These are phyloP conservation scores for Penicillium palitans DNA, from an alignment of 2,329 filamentous ascomycete species.

Conservation along the genomic window DNA sequence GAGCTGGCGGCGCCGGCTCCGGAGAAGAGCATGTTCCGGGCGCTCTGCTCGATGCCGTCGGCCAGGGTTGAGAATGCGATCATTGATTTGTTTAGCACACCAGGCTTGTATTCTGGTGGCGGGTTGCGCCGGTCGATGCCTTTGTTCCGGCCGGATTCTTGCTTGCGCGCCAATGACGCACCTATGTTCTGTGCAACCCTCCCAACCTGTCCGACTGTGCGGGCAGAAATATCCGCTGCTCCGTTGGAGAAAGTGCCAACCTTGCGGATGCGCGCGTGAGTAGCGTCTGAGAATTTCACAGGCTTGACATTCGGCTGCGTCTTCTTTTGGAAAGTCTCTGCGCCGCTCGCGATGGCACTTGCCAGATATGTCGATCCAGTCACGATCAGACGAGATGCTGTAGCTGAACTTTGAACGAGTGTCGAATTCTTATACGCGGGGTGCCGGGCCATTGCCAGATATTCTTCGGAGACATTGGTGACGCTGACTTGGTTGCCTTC, in stretches of 20 bases:
- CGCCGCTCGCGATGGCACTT: constrained; percentile 73
- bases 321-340: constrained; percentile 76
- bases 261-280: constrained; percentile 81
- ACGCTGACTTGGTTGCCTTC: constrained; percentile 50
- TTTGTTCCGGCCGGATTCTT: constrained; percentile 54
- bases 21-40: constrained; percentile 72
- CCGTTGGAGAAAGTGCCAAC: constrained; percentile 82
- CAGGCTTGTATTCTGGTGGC: constrained; percentile 74
- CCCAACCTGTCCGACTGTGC: constrained; percentile 81
- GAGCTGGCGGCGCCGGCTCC: constrained; percentile 77
- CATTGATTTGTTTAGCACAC: constrained; percentile 89
- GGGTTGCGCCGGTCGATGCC: constrained; percentile 71
- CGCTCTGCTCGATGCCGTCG: constrained; percentile 87
- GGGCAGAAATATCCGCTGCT: constrained; percentile 76
- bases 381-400: constrained; percentile 87
- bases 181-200: constrained; percentile 88
- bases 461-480: constrained; percentile 54
- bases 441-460: constrained; percentile 75
- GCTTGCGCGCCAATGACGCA: constrained; percentile 68
- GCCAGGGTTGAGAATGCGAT: constrained; percentile 95
- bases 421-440: constrained; percentile 88
- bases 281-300: constrained; percentile 81
- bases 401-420: constrained; percentile 81
- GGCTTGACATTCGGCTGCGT: constrained; percentile 77
- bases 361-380: constrained; percentile 79